Percentiles rank a stretch among this genome's conserved stretches.
These are phyloP conservation scores for Metarhizium brunneum DNA, from an alignment of 2,329 filamentous ascomycete genomes.

Conservation along the genomic window DNA sequence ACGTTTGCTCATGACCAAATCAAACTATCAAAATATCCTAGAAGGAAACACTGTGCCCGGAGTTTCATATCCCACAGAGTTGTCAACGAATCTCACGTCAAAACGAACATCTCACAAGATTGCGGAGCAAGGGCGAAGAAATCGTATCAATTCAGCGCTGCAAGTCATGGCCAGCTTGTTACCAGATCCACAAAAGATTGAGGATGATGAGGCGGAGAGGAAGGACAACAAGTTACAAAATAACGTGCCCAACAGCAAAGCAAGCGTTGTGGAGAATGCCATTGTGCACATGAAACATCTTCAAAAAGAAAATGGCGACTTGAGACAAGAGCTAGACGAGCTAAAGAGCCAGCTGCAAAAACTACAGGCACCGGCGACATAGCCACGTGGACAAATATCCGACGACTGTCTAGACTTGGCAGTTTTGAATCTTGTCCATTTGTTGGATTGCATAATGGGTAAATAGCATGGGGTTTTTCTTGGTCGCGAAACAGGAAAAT, in stretches of 20 bases:
- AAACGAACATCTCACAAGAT: slow-evolving; percentile 98
- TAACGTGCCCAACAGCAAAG: slow-evolving; percentile 72
- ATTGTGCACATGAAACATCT: slow-evolving; percentile 90
- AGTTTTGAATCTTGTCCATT: not conserved
- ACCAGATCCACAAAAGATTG: slow-evolving; percentile 44
- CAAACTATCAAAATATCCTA: slow-evolving; percentile 95
- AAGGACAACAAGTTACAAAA: slow-evolving; percentile 35
- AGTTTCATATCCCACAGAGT: slow-evolving; percentile 78
- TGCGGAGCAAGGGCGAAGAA: slow-evolving; percentile 88
- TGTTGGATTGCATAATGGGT: not conserved
- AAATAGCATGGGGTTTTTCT: not conserved
- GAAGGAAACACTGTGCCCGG: slow-evolving; percentile 88
- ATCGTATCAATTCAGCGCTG: slow-evolving; percentile 88
- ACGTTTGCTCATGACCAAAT: slow-evolving; percentile 83
- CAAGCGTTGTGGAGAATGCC: slow-evolving; percentile 92
- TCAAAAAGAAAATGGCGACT: slow-evolving; percentile 60
- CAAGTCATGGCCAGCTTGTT: slow-evolving; percentile 84
- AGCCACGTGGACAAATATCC: not conserved
- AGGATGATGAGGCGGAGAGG: slow-evolving; percentile 35
- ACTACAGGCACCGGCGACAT: not conserved
- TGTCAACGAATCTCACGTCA: slow-evolving; percentile 89
- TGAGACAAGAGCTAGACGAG: slow-evolving; percentile 49
- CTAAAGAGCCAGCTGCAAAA: slow-evolving; percentile 23
- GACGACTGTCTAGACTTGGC: not conserved
- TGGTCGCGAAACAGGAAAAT: not conserved